These are phyloP conservation scores for Ambrosiella beaveri DNA, from an alignment of 2,329 filamentous ascomycete genomes.

Conservation along the genomic window DNA sequence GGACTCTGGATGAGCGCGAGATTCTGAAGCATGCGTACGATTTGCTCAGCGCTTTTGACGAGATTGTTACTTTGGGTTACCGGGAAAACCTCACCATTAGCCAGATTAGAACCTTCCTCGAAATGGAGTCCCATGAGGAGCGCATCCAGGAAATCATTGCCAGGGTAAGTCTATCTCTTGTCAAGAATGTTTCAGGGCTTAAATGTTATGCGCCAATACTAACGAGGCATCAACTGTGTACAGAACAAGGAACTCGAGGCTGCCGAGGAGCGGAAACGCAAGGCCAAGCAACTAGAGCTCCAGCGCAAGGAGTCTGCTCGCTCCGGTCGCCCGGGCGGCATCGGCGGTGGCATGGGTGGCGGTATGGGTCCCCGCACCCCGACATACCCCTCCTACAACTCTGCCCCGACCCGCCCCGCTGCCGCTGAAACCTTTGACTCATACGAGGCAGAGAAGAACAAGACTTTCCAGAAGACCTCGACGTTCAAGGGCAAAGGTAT, in stretches of 20 bases:
- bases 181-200: not conserved
- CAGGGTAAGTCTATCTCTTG: constrained; percentile 37
- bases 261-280: constrained; percentile 92
- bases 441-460: constrained; percentile 97
- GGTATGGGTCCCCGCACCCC: constrained; percentile 41
- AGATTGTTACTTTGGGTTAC: constrained; percentile 90
- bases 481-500: constrained; percentile 88
- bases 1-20: constrained; percentile 86
- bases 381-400: constrained; percentile 39
- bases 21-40: constrained; percentile 93
- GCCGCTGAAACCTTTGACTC: constrained; percentile 74
- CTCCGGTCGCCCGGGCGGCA: constrained; percentile 38
- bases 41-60: constrained; percentile 88
- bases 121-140: constrained; percentile 99
- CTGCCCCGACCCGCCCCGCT: constrained; percentile 27
- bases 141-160: constrained; percentile 97
- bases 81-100: constrained; percentile 87
- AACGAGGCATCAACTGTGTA: not conserved
- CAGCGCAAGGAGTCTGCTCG: constrained; percentile 92
- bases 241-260: constrained; percentile 98
- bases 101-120: constrained; percentile 97
- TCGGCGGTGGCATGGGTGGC: constrained; percentile 13
- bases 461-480: constrained; percentile 55
- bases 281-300: constrained; percentile 96
- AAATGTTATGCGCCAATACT: not conserved